phyloP scores from a whole-genome alignment of 495 filamentous ascomycete genomes.

The Aspergillus panamensis region DNA sequence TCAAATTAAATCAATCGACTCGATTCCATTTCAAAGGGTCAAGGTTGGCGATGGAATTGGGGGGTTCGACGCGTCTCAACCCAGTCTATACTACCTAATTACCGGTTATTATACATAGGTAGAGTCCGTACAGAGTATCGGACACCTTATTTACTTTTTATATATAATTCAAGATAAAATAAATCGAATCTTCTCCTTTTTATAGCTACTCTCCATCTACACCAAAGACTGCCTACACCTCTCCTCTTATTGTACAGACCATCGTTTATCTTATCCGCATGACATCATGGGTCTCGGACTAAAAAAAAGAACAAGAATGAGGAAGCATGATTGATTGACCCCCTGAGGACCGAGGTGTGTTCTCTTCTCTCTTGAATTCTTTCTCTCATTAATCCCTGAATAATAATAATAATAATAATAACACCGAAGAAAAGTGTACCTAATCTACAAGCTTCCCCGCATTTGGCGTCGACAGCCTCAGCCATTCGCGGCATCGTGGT shows the following conservation, averaged over 20 bases:
- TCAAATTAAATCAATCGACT: no score
- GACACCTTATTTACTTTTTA: background rate
- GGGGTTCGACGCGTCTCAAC: background rate
- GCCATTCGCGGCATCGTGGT: no score
- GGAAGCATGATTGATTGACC: background rate
- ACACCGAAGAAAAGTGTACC: background rate
- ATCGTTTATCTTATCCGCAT: background rate
- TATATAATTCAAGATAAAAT: no score
- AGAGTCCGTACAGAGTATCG: background rate
- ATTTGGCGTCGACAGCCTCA: constrained; percentile 12
- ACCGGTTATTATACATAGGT: no score
- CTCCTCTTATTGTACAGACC: background rate
- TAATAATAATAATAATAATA: background rate
- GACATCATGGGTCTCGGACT: background rate
- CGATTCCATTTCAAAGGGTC: no score
- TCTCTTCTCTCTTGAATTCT: background rate
- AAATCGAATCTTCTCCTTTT: no score
- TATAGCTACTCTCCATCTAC: no score
- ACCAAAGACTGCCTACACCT: background rate
- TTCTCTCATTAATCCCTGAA: background rate
- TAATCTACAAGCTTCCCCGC: constrained; percentile 22
- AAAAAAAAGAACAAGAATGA: background rate
- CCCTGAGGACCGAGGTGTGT: background rate
- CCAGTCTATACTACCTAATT: no score
- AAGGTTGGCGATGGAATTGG: background rate